Conservation (phyloP, 208 protist genomes). For the Acanthamoeba lenticulata region DNA sequence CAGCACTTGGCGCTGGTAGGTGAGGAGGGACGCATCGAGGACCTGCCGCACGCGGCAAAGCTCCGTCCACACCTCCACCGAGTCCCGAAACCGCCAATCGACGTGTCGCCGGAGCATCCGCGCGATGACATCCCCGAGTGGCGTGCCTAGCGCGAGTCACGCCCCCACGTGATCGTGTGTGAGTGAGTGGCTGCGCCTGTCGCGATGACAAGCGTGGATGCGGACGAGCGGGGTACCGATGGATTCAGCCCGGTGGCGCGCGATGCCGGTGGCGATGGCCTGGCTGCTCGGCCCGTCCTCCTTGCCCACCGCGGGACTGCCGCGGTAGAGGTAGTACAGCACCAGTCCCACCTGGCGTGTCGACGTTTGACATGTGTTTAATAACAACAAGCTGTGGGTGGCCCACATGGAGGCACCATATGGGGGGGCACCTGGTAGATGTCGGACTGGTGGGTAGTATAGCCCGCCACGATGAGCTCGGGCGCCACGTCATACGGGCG, state of each 20-base stretch:
- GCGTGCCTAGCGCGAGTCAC: neutral
- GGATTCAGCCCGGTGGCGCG: neutral
- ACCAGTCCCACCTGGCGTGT: conserved; percentile 25
- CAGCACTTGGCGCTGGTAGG: too few relatives aligned
- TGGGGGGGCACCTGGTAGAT: neutral
- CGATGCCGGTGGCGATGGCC: neutral
- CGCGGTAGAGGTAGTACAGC: neutral
- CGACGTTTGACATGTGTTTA: too few relatives aligned
- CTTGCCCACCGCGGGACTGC: neutral
- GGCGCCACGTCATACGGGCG: conserved; percentile 4
- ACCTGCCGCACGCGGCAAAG: neutral
- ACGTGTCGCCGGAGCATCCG: neutral
- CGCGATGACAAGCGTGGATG: neutral
- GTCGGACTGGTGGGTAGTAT: conserved; percentile 2
- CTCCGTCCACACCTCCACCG: conserved; percentile 29
- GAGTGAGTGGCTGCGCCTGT: neutral
- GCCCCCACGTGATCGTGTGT: neutral
- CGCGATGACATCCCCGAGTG: neutral
- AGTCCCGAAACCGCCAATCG: neutral
- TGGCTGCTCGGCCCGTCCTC: neutral
- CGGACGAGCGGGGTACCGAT: neutral
- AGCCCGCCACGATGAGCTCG: conserved; percentile 8
- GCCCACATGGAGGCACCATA: too few relatives aligned
- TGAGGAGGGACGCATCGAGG: neutral
- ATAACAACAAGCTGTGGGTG: too few relatives aligned